A percentile compares a stretch with the other conserved stretches of the same genome.
Conservation (phyloP, 148 eudicot species). For the Arctostaphylos glauca region DNA sequence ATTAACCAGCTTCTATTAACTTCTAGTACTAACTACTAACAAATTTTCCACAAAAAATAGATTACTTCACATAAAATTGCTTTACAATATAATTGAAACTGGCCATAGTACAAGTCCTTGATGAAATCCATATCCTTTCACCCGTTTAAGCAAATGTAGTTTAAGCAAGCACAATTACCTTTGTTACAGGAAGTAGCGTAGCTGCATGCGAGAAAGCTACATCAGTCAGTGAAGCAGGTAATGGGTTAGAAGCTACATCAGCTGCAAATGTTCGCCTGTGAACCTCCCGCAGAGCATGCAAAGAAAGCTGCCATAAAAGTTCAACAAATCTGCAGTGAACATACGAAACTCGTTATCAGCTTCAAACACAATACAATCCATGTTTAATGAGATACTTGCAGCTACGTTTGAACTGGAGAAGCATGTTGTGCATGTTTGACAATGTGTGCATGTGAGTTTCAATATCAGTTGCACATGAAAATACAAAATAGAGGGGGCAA, state of each 20-base stretch:
- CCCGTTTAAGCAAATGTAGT: background rate
- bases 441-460: background rate
- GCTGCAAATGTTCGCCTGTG: slow-evolving; percentile 88
- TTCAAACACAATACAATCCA: background rate
- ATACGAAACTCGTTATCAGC: background rate
- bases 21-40: background rate
- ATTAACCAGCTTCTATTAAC: background rate
- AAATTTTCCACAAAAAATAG: background rate
- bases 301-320: slow-evolving; percentile 95
- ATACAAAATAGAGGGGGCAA: background rate
- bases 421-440: background rate
- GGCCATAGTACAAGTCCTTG: background rate
- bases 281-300: slow-evolving; percentile 97
- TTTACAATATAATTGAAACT: background rate
- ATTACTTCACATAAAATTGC: background rate
- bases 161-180: slow-evolving; percentile 42
- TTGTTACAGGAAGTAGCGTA: slow-evolving; percentile 93
- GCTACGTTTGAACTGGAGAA: background rate
- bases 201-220: slow-evolving; percentile 99
- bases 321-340: slow-evolving; percentile 84
- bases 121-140: background rate
- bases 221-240: slow-evolving; percentile 93
- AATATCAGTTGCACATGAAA: background rate
- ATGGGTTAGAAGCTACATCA: slow-evolving; percentile 87
- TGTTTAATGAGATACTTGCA: background rate